Evolutionary conservation across 2,329 filamentous ascomycete genomes (phyloP), one percentile per base, ranked within the genome.

Genomic region (Colletotrichum brevisporum): DNA sequence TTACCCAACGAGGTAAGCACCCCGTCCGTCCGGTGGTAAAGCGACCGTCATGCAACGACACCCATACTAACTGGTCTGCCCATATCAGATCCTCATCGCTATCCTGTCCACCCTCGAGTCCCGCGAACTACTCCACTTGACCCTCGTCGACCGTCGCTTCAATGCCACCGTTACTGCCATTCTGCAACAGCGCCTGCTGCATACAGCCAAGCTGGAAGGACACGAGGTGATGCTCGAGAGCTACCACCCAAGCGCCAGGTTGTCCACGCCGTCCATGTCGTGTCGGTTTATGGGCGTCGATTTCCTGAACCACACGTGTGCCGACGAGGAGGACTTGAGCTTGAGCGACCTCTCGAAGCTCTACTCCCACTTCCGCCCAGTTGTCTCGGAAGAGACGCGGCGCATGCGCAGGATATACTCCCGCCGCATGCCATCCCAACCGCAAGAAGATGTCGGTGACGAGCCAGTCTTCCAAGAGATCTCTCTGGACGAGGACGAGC

Each of bases 191-290:
- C 90, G 92, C 41, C 83, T 94, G 2, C 80, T 90, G 54, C 78
- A 85, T 21, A 88, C 89, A 21, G 85, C 89, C 5, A 81, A 86
- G 3, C 80, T 91, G 8, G 80, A 86, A 45, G 86, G 89, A 45
- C 88, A 93, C 75, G 88, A 90, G 62, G 80, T 96, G 47, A 88
- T 95, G 45, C 87, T 97, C 50, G 92, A 95, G 81, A 94, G 92
- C 77, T 95, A 92, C 75, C 92, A 92, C 71, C 93, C 93, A 0
- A 89, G 85, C 71, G 89, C 87, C 26, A 91, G 90, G 78, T 83
- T 92, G 57, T 90, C 87, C 5, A 90, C 92, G 21, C 91, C 92
- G 0, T 90, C 90, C 63, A 84, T 94, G 13, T 78, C 79, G 76
- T 95, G 93, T 79, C 84, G 89, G 52, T 91, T 91, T 71, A 82